Base-by-base conservation (phyloP, 2,329 filamentous ascomycete species). In the Geosmithia putterillii region DNA sequence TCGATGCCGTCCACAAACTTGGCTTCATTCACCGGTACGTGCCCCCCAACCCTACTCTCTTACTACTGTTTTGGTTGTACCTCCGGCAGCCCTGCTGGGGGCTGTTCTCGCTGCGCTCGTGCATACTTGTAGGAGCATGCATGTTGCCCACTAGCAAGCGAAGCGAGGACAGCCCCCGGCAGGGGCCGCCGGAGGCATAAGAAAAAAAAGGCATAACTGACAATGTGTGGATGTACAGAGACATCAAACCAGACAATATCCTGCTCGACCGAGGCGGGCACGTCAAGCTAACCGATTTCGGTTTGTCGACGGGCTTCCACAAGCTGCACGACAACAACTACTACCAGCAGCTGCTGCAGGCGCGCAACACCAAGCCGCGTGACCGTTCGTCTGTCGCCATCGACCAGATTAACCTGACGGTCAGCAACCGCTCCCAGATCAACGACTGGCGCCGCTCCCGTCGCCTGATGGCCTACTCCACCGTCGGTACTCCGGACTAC, bases 221-320 rank as follows among this genome's bases (percentile, higher is more conserved):
- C n/a, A n/a, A n/a, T n/a, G n/a, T n/a, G n/a, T n/a, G n/a, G n/a
- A 3, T 18, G 23, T 6, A 4, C 50, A 94, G 90, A 73, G 92
- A 98, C 57, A 98, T 98, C 70, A 98, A 98, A 65, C 92, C 92
- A 12, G 92, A 98, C 68, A 98, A 98, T 60, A 96, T 98, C 58
- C 75, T 98, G 40, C 79, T 98, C 41, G 92, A 98, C 58, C 81
- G 88, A 45, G 88, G 89, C 46, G 92, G 92, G 43, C 92, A 98
- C 63, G 92, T 98, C 65, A 98, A 98, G 69, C 73, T 98, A 53
- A 96, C 92, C 10, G 92, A 98, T 65, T 98, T 98, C 53, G 92
- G 92, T 66, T 75, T 98, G 22, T 96, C 92, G 0, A 98, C 92
- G 9, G 92, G 92, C 50, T 96, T 95, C 71, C 92, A 95, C 65